A percentile compares a stretch with the other conserved stretches of the same genome.
phyloP scores from a whole-genome alignment of 768 basidiomycete genomes.

The Mycena haematopus region DNA sequence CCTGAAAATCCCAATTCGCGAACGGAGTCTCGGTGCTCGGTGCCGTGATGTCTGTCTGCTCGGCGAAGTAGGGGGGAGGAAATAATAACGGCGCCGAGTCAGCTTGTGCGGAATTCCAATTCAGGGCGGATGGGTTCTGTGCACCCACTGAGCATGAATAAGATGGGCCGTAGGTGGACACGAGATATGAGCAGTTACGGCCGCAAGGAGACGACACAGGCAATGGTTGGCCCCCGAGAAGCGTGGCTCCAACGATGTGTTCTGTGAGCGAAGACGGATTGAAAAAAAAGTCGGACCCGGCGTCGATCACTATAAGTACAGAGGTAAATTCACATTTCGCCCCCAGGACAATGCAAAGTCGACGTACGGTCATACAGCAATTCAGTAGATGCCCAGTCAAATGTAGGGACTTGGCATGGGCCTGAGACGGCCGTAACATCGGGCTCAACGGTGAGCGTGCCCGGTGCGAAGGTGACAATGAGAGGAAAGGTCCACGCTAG shows the following conservation, averaged over 20 bases:
- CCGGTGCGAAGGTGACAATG: conserved; percentile 17
- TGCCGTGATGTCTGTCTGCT: background rate
- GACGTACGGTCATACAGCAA: conserved; percentile 8
- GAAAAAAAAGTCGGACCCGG: background rate
- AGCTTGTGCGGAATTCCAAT: no score
- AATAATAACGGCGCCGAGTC: no score
- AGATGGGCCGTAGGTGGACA: conserved; percentile 6
- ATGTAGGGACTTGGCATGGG: background rate
- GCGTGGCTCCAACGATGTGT: conserved; percentile 2
- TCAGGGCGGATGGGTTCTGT: background rate
- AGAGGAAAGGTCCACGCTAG: conserved; percentile 5
- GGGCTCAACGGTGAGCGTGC: conserved; percentile 5
- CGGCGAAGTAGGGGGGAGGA: no score
- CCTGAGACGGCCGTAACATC: background rate
- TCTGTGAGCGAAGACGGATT: conserved; percentile 1
- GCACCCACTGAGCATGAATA: conserved; percentile 8
- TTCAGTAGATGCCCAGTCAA: background rate
- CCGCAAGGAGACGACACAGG: conserved; percentile 15
- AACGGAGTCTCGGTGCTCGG: background rate
- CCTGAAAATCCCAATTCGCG: conserved; percentile 5
- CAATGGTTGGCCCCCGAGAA: conserved; percentile 10
- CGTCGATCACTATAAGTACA: background rate
- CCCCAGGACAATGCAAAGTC: background rate
- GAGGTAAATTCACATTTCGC: background rate
- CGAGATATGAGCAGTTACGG: conserved; percentile 12